phyloP scores from a whole-genome alignment of 148 eudicot genomes.

The Camellia granthamiana region DNA sequence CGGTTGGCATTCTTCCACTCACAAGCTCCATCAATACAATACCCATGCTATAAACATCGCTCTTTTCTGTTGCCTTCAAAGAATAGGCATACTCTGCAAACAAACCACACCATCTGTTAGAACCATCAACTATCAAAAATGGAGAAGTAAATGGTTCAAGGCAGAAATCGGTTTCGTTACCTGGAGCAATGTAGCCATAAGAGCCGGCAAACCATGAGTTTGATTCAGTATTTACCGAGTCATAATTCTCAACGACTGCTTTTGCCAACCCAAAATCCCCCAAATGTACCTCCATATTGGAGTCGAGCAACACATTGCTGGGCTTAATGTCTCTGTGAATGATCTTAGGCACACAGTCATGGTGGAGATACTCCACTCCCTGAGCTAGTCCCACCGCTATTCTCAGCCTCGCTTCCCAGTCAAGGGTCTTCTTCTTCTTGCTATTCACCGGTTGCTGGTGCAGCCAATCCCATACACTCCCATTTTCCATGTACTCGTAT shows the following conservation, averaged over 20 bases:
- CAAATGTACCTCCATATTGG: slow-evolving; percentile 88
- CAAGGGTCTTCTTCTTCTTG: slow-evolving; percentile 52
- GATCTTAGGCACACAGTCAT: slow-evolving; percentile 90
- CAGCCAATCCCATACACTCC: slow-evolving; percentile 95
- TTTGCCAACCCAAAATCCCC: slow-evolving; percentile 98
- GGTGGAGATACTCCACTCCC: slow-evolving; percentile 92
- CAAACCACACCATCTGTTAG: slow-evolving; percentile 2
- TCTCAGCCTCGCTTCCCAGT: slow-evolving; percentile 74
- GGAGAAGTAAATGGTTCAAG: neutral
- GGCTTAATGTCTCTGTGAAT: slow-evolving; percentile 93
- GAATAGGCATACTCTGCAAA: slow-evolving; percentile 86
- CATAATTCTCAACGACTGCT: slow-evolving; percentile 37
- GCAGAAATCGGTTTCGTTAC: slow-evolving; percentile 31
- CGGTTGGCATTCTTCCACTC: slow-evolving; percentile 86
- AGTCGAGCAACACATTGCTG: slow-evolving; percentile 76
- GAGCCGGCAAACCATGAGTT: slow-evolving; percentile 93
- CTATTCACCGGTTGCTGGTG: slow-evolving; percentile 32
- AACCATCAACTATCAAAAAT: neutral
- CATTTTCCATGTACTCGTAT: slow-evolving; percentile 94
- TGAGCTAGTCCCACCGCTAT: slow-evolving; percentile 93
- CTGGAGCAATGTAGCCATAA: slow-evolving; percentile 96
- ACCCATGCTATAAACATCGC: slow-evolving; percentile 97
- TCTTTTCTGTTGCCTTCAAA: slow-evolving; percentile 87
- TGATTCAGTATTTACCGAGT: slow-evolving; percentile 56
- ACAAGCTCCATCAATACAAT: slow-evolving; percentile 93